Conservation (phyloP, 2,329 filamentous ascomycete species). For the Fusarium nygamai region DNA sequence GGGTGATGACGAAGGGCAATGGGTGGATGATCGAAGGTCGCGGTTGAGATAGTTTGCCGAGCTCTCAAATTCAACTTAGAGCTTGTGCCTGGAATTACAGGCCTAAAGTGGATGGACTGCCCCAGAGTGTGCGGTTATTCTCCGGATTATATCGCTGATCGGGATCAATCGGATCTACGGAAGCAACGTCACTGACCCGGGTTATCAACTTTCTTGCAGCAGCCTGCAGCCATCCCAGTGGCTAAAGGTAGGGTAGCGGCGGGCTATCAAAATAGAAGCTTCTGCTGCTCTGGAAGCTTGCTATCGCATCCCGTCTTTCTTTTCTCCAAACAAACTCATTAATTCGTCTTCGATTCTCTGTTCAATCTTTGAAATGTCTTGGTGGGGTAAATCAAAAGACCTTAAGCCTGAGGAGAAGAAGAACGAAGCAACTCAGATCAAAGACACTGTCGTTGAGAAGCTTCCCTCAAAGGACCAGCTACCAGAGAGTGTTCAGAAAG, state of each 20-base stretch:
- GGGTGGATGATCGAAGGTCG: slow-evolving; percentile 43
- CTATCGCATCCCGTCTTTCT: neutral
- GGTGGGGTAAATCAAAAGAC: slow-evolving; percentile 55
- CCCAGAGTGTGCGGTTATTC: slow-evolving; percentile 42
- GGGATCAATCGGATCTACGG: slow-evolving; percentile 40
- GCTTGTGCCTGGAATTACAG: slow-evolving; percentile 49
- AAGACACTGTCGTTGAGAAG: slow-evolving; percentile 56
- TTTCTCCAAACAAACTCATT: slow-evolving; percentile 3
- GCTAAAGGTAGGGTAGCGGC: slow-evolving; percentile 18
- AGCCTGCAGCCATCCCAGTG: slow-evolving; percentile 4
- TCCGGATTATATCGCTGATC: slow-evolving; percentile 36
- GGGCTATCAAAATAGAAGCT: slow-evolving; percentile 33
- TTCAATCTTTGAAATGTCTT: slow-evolving; percentile 46
- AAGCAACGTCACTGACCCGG: slow-evolving; percentile 36
- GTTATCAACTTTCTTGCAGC: neutral
- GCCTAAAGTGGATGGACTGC: slow-evolving; percentile 32
- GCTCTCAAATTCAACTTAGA: slow-evolving; percentile 40
- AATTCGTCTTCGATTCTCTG: neutral
- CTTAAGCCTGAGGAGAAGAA: slow-evolving; percentile 46
- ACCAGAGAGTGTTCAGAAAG: slow-evolving; percentile 64
- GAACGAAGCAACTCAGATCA: slow-evolving; percentile 35
- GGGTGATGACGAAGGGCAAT: slow-evolving; percentile 44
- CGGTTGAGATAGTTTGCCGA: slow-evolving; percentile 44
- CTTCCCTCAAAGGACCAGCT: slow-evolving; percentile 62
- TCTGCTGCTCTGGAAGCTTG: slow-evolving; percentile 4